Conservation (phyloP, 2,329 filamentous ascomycete species). For the Fusarium napiforme region DNA sequence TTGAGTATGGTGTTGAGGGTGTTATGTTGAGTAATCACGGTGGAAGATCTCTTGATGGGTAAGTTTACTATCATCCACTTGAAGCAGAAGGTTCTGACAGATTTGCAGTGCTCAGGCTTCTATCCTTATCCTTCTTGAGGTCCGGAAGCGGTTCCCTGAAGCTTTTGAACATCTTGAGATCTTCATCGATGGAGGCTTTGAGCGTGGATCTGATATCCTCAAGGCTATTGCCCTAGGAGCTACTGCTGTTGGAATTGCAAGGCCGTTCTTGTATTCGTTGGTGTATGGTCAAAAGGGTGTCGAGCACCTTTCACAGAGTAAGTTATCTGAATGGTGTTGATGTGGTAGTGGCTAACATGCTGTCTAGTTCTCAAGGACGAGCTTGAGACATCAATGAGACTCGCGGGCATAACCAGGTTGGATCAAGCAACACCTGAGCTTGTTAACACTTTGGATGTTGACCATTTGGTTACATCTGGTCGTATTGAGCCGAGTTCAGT, state of each 20-base stretch:
- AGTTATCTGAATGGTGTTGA: slow-evolving; percentile 38
- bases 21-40: slow-evolving; percentile 69
- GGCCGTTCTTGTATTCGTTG: slow-evolving; percentile 63
- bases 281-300: slow-evolving; percentile 66
- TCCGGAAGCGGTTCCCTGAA: slow-evolving; percentile 60
- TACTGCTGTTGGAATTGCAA: slow-evolving; percentile 63
- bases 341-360: background rate
- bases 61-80: background rate
- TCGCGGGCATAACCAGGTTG: no score
- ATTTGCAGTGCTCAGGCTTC: slow-evolving; percentile 52
- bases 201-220: slow-evolving; percentile 64
- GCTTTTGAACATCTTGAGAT: slow-evolving; percentile 62
- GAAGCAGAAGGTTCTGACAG: background rate
- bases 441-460: slow-evolving; percentile 48
- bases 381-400: slow-evolving; percentile 46
- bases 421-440: slow-evolving; percentile 43
- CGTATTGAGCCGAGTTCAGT: slow-evolving; percentile 13
- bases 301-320: slow-evolving; percentile 65
- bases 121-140: slow-evolving; percentile 63
- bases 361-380: slow-evolving; percentile 46
- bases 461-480: slow-evolving; percentile 45
- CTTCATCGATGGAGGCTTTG: slow-evolving; percentile 64
- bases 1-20: slow-evolving; percentile 61
- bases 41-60: slow-evolving; percentile 64
- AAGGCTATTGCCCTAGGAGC: slow-evolving; percentile 65